phyloP scores from a whole-genome alignment of 2,329 filamentous ascomycete genomes.

The Fusarium nematophilum region DNA sequence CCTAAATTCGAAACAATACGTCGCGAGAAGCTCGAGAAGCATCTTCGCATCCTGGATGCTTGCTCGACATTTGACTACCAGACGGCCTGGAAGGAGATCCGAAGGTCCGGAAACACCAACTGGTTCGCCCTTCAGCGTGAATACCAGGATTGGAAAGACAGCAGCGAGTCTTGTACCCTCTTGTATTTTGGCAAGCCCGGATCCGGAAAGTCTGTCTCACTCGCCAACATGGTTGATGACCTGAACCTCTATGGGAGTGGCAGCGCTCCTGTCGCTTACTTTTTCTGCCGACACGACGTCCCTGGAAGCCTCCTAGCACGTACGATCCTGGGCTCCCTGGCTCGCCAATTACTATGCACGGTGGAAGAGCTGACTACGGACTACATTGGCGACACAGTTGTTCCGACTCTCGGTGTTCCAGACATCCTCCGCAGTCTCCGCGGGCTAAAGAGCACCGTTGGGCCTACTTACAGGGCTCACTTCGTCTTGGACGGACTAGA shows the following conservation, averaged over 20 bases:
- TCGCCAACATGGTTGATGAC: slow-evolving; percentile 58
- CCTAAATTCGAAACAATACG: not conserved
- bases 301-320: slow-evolving; percentile 42
- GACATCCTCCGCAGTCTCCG: no score
- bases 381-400: not conserved
- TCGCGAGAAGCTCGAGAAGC: slow-evolving; percentile 16
- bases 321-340: slow-evolving; percentile 48
- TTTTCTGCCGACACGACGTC: slow-evolving; percentile 49
- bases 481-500: slow-evolving; percentile 34
- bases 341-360: slow-evolving; percentile 50
- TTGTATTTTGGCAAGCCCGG: slow-evolving; percentile 55
- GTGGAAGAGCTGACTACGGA: not conserved
- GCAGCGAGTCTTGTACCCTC: slow-evolving; percentile 40
- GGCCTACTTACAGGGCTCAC: not conserved
- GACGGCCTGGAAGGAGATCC: slow-evolving; percentile 54
- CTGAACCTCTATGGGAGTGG: slow-evolving; percentile 36
- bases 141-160: slow-evolving; percentile 36
- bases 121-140: slow-evolving; percentile 30
- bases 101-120: slow-evolving; percentile 53
- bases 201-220: slow-evolving; percentile 57
- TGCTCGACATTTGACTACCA: slow-evolving; percentile 56
- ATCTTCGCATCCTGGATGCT: slow-evolving; percentile 48
- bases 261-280: slow-evolving; percentile 41
- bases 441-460: slow-evolving; percentile 11
- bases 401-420: no score